These are phyloP conservation scores for Globisporangium emineosum DNA, from an alignment of 352 stramenopile species.

Conservation along the genomic window DNA sequence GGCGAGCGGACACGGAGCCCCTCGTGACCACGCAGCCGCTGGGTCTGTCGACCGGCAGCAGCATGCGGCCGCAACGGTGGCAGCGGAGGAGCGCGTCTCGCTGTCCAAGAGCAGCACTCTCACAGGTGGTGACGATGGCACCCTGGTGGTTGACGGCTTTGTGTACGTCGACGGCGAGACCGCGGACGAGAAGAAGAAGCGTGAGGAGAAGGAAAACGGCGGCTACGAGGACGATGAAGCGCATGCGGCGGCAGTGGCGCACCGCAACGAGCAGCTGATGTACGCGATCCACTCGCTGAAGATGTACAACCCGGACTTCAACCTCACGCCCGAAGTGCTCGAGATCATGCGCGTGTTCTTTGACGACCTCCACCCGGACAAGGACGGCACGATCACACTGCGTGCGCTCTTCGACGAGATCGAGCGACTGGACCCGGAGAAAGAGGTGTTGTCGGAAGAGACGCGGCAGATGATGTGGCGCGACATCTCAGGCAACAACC, in stretches of 20 bases:
- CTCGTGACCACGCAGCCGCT: not conserved
- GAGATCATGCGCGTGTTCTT: conserved; percentile 84
- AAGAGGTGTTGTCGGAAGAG: conserved; percentile 41
- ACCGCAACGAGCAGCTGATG: conserved; percentile 27
- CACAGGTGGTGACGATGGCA: not conserved
- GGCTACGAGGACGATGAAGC: not conserved
- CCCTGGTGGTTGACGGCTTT: conserved; percentile 11
- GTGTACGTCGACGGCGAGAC: conserved; percentile 8
- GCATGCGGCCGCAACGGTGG: not conserved
- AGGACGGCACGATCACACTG: conserved; percentile 45
- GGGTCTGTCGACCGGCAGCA: not conserved
- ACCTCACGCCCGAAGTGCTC: conserved; percentile 74
- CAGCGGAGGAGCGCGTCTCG: not conserved
- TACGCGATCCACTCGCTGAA: conserved; percentile 61
- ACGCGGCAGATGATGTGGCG: conserved; percentile 40
- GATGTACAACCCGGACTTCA: conserved; percentile 82
- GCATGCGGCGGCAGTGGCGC: not conserved
- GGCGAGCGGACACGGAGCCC: not conserved
- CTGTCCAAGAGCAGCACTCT: not conserved
- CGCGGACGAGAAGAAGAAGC: not conserved
- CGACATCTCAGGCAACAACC: conserved; percentile 26
- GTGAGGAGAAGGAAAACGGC: not conserved
- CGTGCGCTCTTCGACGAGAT: conserved; percentile 58
- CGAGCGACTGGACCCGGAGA: conserved; percentile 53
- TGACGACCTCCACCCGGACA: conserved; percentile 54